Percentiles rank a stretch among this genome's conserved stretches.
phyloP scores from a whole-genome alignment of 306 rosid species.

The Prunus mira region DNA sequence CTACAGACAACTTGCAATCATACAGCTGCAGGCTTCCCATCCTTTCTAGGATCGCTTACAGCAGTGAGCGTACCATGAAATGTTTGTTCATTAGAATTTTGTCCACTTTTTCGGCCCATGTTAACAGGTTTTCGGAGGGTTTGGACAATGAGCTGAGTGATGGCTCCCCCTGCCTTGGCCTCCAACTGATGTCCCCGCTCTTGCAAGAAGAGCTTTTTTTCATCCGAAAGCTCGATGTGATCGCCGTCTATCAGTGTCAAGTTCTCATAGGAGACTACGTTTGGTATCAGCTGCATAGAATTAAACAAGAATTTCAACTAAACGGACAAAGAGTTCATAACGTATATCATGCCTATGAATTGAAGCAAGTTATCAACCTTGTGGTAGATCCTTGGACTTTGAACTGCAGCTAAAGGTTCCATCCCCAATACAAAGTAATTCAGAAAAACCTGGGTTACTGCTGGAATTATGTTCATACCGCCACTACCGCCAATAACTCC shows the following conservation, averaged over 20 bases:
- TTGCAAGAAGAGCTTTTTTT: constrained; percentile 49
- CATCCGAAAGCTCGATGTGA: constrained; percentile 59
- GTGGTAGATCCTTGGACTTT: constrained; percentile 73
- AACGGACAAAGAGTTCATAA: background rate
- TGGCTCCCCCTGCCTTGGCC: constrained; percentile 35
- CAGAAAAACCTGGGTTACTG: constrained; percentile 68
- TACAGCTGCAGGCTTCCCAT: constrained; percentile 73
- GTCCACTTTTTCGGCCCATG: constrained; percentile 35
- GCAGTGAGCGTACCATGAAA: constrained; percentile 61
- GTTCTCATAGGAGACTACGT: constrained; percentile 60
- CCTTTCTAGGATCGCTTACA: constrained; percentile 86
- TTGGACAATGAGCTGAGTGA: constrained; percentile 78
- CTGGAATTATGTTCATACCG: constrained; percentile 72
- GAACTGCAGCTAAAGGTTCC: constrained; percentile 75
- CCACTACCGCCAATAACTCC: constrained; percentile 91
- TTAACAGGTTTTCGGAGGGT: constrained; percentile 25
- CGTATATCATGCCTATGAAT: constrained; percentile 2
- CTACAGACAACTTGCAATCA: constrained; percentile 21
- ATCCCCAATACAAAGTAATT: constrained; percentile 63
- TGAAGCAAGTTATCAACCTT: constrained; percentile 35
- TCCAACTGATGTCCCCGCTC: constrained; percentile 61
- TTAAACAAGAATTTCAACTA: background rate
- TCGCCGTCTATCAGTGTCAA: constrained; percentile 54
- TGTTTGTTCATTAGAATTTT: constrained; percentile 14
- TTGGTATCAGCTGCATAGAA: constrained; percentile 72